Conservation (phyloP, 2,329 filamentous ascomycete genomes). For the Didymella segeticola region DNA sequence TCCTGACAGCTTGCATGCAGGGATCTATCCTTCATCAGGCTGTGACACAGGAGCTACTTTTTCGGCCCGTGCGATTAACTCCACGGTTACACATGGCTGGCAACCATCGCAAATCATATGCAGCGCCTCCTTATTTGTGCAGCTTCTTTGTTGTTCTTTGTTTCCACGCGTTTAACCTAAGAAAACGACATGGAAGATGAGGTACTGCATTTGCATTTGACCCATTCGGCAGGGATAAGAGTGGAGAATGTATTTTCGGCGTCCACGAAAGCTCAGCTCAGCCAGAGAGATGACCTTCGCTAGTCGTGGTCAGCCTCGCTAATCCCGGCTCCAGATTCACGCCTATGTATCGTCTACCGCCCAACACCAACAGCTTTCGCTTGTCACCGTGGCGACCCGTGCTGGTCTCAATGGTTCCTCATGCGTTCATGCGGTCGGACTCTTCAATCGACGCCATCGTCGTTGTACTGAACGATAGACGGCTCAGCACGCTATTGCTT, state of each 20-base stretch:
- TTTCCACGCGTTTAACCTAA: conserved; percentile 5
- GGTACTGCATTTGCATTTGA: neutral
- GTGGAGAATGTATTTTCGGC: conserved; percentile 7
- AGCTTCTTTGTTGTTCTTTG: conserved; percentile 11
- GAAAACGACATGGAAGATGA: neutral
- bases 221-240: neutral
- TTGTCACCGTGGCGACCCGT: conserved; percentile 13
- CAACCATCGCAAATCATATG: conserved; percentile 21
- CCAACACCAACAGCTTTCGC: conserved; percentile 7
- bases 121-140: conserved; percentile 15
- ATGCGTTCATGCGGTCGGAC: conserved; percentile 11
- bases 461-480: conserved; percentile 1
- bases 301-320: conserved; percentile 16
- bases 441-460: neutral
- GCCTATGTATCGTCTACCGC: conserved; percentile 8
- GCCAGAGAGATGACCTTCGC: conserved; percentile 17
- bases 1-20: conserved; percentile 20
- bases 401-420: conserved; percentile 3
- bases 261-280: conserved; percentile 26
- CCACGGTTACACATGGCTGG: conserved; percentile 22
- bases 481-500: conserved; percentile 3
- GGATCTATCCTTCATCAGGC: conserved; percentile 19
- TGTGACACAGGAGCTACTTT: conserved; percentile 19
- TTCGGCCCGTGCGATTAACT: conserved; percentile 15
- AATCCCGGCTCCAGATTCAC: conserved; percentile 8